Conservation (phyloP, 345 rosid genomes). For the Eucalyptus polyanthemos region DNA sequence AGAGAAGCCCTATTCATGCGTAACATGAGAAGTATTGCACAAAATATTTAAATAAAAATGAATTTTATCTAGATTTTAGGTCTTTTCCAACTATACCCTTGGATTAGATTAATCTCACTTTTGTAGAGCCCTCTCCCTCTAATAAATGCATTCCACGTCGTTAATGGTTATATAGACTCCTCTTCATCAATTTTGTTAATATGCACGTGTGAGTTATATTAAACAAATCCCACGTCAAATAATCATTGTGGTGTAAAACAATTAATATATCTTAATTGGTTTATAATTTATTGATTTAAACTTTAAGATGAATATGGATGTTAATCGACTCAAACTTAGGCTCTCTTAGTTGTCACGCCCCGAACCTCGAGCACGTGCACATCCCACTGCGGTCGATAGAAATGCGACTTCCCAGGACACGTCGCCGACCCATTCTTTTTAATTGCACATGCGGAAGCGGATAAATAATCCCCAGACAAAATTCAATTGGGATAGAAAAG, state of each 20-base stretch:
- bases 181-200: neutral
- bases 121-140: neutral
- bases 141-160: neutral
- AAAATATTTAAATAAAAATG: neutral
- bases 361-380: too few species aligned
- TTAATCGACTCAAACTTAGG: rapidly evolving
- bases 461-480: too few species aligned
- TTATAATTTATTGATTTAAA: rapidly evolving
- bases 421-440: too few species aligned
- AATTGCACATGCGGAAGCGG: too few species aligned
- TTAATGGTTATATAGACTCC: neutral
- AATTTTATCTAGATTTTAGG: too few species aligned
- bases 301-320: neutral
- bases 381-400: too few species aligned
- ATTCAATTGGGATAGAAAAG: too few species aligned
- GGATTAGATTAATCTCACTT: neutral
- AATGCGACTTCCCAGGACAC: too few species aligned
- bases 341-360: neutral
- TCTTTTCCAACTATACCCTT: neutral
- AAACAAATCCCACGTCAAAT: rapidly evolving
- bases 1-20: neutral
- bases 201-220: rapidly evolving
- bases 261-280: too few species aligned
- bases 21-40: neutral
- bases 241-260: rapidly evolving